Evolutionary conservation across 1,284 basidiomycete genomes (phyloP).

Genomic region (Ceratorhiza oryzae-sativae): DNA sequence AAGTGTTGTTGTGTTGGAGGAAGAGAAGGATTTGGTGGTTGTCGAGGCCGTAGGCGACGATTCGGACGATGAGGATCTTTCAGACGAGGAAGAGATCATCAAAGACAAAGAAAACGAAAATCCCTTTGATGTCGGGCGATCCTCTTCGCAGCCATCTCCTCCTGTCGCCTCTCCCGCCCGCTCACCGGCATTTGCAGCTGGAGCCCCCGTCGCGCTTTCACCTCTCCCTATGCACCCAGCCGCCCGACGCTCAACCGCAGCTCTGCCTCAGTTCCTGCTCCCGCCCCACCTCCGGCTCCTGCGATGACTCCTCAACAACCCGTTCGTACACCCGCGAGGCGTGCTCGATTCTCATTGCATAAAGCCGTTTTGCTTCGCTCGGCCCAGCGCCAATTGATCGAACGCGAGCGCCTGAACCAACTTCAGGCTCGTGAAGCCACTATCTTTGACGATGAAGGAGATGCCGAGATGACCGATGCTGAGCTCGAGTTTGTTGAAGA

Average conservation of each 20-base stretch:
- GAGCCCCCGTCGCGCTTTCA: constrained; percentile 1
- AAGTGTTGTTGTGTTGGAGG: constrained; percentile 69
- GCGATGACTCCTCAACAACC: constrained; percentile 55
- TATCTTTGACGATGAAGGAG: constrained; percentile 28
- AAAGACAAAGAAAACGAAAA: constrained; percentile 38
- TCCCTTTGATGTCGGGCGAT: constrained; percentile 31
- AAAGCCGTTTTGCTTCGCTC: constrained; percentile 72
- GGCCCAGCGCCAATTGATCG: constrained; percentile 64
- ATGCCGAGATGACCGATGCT: constrained; percentile 29
- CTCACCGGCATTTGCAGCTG: constrained; percentile 12
- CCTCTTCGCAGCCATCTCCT: constrained; percentile 11
- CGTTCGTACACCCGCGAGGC: constrained; percentile 48
- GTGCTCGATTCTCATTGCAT: constrained; percentile 59
- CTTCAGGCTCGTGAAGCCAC: constrained; percentile 22
- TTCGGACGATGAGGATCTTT: constrained; percentile 35
- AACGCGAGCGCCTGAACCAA: constrained; percentile 46
- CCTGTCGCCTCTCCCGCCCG: constrained; percentile 4
- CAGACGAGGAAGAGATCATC: constrained; percentile 25
- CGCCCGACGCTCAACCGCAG: constrained; percentile 45
- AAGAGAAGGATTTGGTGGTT: constrained; percentile 72
- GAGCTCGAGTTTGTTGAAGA: constrained; percentile 24
- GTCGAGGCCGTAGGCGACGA: constrained; percentile 64
- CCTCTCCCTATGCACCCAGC: constrained; percentile 31
- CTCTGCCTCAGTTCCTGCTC: constrained; percentile 26
- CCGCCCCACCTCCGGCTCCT: constrained; percentile 21